Conservation (phyloP, 164 flowering plant species). For the Houttuynia cordata region DNA sequence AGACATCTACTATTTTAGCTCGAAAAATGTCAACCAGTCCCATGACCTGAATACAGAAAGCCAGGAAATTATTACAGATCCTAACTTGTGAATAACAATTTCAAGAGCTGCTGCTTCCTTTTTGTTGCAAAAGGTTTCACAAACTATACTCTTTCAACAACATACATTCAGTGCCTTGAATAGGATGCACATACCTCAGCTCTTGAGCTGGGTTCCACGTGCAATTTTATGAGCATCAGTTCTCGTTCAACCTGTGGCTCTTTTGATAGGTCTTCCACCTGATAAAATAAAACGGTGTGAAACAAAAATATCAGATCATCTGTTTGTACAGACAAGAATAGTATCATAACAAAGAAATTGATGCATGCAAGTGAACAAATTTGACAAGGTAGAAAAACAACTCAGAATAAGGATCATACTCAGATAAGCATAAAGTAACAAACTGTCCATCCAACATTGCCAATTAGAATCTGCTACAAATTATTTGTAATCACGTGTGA, state of each 20-base stretch:
- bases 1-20: constrained; percentile 78
- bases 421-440: no score
- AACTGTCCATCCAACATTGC: not conserved
- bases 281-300: not conserved
- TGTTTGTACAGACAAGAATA: no score
- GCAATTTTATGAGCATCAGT: constrained; percentile 80
- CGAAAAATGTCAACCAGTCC: constrained; percentile 86
- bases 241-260: constrained; percentile 97
- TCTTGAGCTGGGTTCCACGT: constrained; percentile 45
- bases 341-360: no score
- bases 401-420: no score
- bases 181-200: constrained; percentile 45
- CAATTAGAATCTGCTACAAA: not conserved
- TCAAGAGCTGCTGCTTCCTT: not conserved
- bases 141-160: not conserved
- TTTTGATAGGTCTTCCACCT: constrained; percentile 88
- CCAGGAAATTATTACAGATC: not conserved
- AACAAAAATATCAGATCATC: not conserved
- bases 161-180: not conserved
- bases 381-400: no score
- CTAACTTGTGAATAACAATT: no score
- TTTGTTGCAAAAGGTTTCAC: not conserved
- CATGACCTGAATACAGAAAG: constrained; percentile 45
- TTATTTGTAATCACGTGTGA: no score
- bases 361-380: no score